Conservation (phyloP, 1,284 basidiomycete genomes). For the Tilletiopsis washingtonensis region DNA sequence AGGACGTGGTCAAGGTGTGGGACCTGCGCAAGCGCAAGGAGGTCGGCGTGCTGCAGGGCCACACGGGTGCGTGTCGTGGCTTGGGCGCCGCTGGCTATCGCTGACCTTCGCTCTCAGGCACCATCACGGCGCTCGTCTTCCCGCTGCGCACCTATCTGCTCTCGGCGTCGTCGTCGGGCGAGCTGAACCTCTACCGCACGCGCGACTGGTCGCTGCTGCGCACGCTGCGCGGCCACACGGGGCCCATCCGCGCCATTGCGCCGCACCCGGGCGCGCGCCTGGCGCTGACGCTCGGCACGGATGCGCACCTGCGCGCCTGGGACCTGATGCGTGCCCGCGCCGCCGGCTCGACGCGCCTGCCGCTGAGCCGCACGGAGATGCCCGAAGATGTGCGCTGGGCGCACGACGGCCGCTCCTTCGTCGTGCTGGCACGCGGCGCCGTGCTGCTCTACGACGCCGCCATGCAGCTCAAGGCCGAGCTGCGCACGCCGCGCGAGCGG, state of each 20-base stretch:
- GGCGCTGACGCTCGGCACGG: constrained; percentile 81
- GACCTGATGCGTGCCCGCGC: constrained; percentile 91
- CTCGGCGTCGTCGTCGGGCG: constrained; percentile 68
- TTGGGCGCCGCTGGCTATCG: constrained; percentile 58
- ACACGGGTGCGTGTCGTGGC: no score
- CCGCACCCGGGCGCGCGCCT: constrained; percentile 88
- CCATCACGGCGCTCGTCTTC: constrained; percentile 80
- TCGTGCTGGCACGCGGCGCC: not conserved
- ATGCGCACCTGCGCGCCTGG: constrained; percentile 90
- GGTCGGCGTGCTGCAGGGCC: constrained; percentile 83
- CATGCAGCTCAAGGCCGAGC: not conserved
- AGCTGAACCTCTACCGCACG: constrained; percentile 80
- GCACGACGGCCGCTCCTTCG: not conserved
- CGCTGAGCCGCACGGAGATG: constrained; percentile 3
- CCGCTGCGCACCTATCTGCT: constrained; percentile 80
- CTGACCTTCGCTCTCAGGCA: no score
- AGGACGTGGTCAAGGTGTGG: constrained; percentile 97
- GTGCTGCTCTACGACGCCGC: not conserved
- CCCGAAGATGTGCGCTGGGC: constrained; percentile 2
- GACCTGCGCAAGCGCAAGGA: constrained; percentile 82
- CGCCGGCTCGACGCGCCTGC: constrained; percentile 19
- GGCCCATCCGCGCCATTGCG: constrained; percentile 76
- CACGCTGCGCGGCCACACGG: constrained; percentile 83
- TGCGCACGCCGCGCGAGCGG: not conserved
- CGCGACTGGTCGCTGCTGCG: constrained; percentile 88